A percentile compares a stretch with the other conserved stretches of the same genome.
Evolutionary conservation across 441 rosid genomes (phyloP).

Genomic region (Theobroma grandiflorum): DNA sequence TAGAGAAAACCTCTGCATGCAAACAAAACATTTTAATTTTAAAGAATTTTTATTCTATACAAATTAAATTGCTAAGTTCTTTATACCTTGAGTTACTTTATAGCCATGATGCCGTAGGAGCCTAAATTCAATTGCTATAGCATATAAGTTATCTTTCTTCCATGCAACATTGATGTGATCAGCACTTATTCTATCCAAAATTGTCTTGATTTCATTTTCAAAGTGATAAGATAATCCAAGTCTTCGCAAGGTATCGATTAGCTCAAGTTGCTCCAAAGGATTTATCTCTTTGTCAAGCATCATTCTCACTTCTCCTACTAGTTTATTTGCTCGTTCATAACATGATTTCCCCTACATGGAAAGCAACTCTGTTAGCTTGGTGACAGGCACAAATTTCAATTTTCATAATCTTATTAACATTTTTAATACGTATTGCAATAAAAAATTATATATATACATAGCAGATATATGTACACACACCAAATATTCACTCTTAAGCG

Average conservation of each 20-base stretch:
- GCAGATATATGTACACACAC: too few species aligned
- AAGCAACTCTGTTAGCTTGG: not conserved
- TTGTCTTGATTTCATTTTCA: constrained; percentile 2
- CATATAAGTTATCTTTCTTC: not conserved
- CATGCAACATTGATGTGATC: not conserved
- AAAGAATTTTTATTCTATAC: too few species aligned
- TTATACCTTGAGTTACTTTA: constrained; percentile 15
- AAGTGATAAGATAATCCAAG: constrained; percentile 32
- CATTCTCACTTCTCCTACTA: not conserved
- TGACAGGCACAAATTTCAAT: too few species aligned
- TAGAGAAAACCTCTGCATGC: constrained; percentile 32
- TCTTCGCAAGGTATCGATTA: constrained; percentile 29
- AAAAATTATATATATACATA: too few species aligned
- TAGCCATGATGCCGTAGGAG: constrained; percentile 16
- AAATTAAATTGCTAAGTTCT: not conserved
- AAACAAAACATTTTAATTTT: not conserved
- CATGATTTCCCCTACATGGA: not conserved
- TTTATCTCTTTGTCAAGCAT: not conserved
- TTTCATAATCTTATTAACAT: too few species aligned
- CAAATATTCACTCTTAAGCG: too few species aligned
- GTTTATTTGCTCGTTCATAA: not conserved
- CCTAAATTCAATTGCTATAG: constrained; percentile 15
- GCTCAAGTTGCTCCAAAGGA: constrained; percentile 11
- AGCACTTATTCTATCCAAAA: not conserved
- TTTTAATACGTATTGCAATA: too few species aligned